Evolutionary conservation across 1,284 basidiomycete genomes (phyloP), one percentile per base, ranked within the genome.

Genomic region (Acaromyces ingoldii): DNA sequence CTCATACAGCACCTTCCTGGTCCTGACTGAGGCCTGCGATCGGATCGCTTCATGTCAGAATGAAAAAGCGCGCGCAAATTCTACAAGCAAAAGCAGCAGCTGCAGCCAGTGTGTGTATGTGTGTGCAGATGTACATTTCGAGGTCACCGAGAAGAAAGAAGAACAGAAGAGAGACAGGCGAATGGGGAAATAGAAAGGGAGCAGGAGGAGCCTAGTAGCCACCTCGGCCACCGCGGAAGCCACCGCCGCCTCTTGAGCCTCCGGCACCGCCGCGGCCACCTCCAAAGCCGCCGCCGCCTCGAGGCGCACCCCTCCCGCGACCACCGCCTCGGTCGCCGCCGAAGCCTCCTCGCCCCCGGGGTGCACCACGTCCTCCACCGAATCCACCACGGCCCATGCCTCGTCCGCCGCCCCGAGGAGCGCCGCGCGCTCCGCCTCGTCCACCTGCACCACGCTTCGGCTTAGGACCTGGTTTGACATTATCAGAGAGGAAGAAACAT

Each of bases 211-310:
- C n/a, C n/a, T n/a, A n/a, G n/a, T n/a, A n/a, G n/a, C n/a, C n/a
- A n/a, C n/a, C n/a, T 22, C 55, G 33, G 30, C 54, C 55, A 40
- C 53, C 24, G 28, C 55, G 24, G 51, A 70, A 41, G 54, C 62
- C 34, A 36, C 67, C 34, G 33, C 57, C 49, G 44, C 49, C 39
- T 78, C 72, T 49, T 67, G 76, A 37, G 38, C 58, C 60, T 1
- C 67, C 62, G 7, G 71, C 66, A 30, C 62, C 72, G n/a, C 77
- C 75, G 19, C 75, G 72, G 37, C 74, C 64, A 25, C 54, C 63
- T 21, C 65, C 19, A 72, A 75, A 34, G 76, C 59, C 44, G 41
- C 57, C 53, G 15, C 59, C 41, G 26, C 51, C 51, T 15, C 65
- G 51, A 15, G 51, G 50, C 11, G 42, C 11, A 43, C 73, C 55